These are phyloP conservation scores for Camellia lanceoleosa DNA, from an alignment of 148 eudicot species.

Conservation along the genomic window DNA sequence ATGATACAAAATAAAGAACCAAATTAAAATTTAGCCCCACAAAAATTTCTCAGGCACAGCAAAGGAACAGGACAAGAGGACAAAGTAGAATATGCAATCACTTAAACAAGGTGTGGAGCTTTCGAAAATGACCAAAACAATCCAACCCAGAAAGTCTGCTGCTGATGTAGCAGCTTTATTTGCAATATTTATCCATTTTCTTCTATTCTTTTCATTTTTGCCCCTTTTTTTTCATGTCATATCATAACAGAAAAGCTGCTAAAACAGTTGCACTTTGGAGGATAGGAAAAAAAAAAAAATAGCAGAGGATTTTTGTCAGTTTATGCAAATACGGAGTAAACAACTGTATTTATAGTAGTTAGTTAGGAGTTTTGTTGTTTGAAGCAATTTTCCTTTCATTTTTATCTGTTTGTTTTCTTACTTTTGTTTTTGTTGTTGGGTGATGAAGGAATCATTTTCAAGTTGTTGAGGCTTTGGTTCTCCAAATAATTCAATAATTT, in stretches of 20 bases:
- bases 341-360: slow-evolving; percentile 10
- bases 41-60: background rate
- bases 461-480: background rate
- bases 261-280: slow-evolving; percentile 4
- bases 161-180: background rate
- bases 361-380: slow-evolving; percentile 5
- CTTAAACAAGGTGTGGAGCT: slow-evolving; percentile 15
- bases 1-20: background rate
- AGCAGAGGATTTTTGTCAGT: background rate
- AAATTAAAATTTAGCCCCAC: background rate
- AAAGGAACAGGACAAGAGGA: background rate
- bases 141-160: slow-evolving; percentile 20
- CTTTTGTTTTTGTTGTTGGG: background rate
- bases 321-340: background rate
- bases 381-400: background rate
- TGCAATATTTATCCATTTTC: slow-evolving; percentile 7
- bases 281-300: background rate
- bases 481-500: background rate
- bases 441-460: background rate
- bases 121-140: slow-evolving; percentile 24
- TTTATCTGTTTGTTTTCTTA: background rate
- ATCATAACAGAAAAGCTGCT: slow-evolving; percentile 23
- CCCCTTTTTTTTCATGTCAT: slow-evolving; percentile 11
- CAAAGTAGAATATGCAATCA: slow-evolving; percentile 12
- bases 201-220: background rate